These are phyloP conservation scores for Naganishia albida DNA, from an alignment of 1,284 basidiomycete genomes.

Conservation along the genomic window DNA sequence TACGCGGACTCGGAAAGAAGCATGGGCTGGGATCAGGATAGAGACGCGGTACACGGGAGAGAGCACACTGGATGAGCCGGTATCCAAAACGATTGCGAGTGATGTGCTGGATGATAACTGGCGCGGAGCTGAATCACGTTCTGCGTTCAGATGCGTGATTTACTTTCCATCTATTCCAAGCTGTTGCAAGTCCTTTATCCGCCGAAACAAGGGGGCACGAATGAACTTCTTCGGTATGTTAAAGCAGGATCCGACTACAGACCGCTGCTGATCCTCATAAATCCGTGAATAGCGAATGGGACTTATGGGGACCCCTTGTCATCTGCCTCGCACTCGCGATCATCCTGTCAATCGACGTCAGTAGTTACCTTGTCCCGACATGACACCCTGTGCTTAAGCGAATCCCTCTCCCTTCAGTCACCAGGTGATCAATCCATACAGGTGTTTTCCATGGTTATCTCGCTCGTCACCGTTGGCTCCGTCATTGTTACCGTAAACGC, in stretches of 20 bases:
- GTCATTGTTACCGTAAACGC: constrained; percentile 88
- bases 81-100: constrained; percentile 81
- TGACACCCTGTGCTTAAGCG: background rate
- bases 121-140: background rate
- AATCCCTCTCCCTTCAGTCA: constrained; percentile 60
- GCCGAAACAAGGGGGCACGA: constrained; percentile 65
- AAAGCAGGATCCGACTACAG: no score
- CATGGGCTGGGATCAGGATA: constrained; percentile 71
- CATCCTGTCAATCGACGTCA: constrained; percentile 71
- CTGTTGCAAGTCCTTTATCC: constrained; percentile 90
- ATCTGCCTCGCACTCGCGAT: constrained; percentile 50
- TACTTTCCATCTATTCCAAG: constrained; percentile 85
- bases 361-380: constrained; percentile 40
- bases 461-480: constrained; percentile 84
- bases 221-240: constrained; percentile 73
- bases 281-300: constrained; percentile 96
- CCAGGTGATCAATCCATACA: constrained; percentile 77
- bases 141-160: constrained; percentile 69
- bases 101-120: no score
- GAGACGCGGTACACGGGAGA: constrained; percentile 75
- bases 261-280: no score
- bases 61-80: constrained; percentile 88
- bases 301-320: constrained; percentile 87
- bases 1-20: constrained; percentile 48
- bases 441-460: constrained; percentile 88